Evolutionary conservation across 441 rosid species (phyloP).

Genomic region (Brassica balearica): DNA sequence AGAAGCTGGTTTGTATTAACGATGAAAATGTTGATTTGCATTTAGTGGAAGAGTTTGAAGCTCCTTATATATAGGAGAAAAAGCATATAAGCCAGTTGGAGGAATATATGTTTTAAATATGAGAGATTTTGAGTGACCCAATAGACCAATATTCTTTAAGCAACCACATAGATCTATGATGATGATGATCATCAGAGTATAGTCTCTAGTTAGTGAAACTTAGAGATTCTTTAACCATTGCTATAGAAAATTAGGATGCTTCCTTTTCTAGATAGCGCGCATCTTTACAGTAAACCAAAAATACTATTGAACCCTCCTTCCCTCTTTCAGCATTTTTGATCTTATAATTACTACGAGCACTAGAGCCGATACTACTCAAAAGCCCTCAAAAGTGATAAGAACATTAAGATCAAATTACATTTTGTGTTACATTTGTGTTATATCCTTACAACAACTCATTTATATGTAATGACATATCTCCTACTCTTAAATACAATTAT

Average conservation of each 20-base stretch:
- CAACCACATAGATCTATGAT: slow-evolving; percentile 33
- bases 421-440: not conserved
- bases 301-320: slow-evolving; percentile 36
- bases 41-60: slow-evolving; percentile 30
- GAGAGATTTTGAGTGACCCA: slow-evolving; percentile 32
- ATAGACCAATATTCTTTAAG: slow-evolving; percentile 20
- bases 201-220: slow-evolving; percentile 31
- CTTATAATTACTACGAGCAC: slow-evolving; percentile 36
- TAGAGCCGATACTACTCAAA: not conserved
- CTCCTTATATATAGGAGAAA: slow-evolving; percentile 34
- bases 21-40: slow-evolving; percentile 28
- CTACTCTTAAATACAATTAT: not conserved
- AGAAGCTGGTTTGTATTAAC: slow-evolving; percentile 26
- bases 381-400: not conserved
- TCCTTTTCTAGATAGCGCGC: slow-evolving; percentile 26
- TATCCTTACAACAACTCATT: not conserved
- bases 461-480: not conserved
- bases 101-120: slow-evolving; percentile 34
- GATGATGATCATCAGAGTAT: slow-evolving; percentile 28
- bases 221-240: slow-evolving; percentile 38
- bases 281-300: slow-evolving; percentile 26
- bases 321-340: slow-evolving; percentile 38
- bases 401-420: not conserved
- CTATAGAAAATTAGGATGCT: slow-evolving; percentile 28
- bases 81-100: slow-evolving; percentile 36